phyloP scores from a whole-genome alignment of 805 yeast species.

The Wickerhamiella nectarea region DNA sequence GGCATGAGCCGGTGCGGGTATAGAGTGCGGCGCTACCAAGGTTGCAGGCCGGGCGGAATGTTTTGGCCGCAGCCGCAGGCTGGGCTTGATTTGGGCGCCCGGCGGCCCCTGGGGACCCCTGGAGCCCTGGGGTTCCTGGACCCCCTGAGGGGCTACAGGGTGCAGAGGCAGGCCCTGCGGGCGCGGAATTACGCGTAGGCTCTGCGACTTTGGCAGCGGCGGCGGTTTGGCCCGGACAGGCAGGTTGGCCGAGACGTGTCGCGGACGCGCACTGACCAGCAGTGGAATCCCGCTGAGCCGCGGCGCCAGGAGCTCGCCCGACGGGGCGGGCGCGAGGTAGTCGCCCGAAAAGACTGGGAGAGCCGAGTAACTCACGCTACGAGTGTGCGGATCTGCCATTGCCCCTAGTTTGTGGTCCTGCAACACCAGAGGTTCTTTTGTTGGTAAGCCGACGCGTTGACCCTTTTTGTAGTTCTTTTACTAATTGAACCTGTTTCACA shows the following conservation, averaged over 20 bases:
- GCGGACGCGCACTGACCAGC: conserved; percentile 1
- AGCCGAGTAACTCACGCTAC: conserved; percentile 7
- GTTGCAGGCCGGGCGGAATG: not conserved
- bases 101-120: no score
- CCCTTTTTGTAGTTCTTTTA: not conserved
- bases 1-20: no score
- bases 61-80: not conserved
- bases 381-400: conserved; percentile 7
- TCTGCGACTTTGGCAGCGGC: not conserved
- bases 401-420: not conserved
- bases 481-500: not conserved
- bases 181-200: not conserved
- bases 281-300: conserved; percentile 8
- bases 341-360: conserved; percentile 7
- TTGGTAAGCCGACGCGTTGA: conserved; percentile 9
- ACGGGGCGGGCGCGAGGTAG: not conserved
- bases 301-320: conserved; percentile 8
- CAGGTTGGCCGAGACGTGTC: not conserved
- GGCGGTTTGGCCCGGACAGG: not conserved
- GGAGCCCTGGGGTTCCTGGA: no score
- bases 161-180: no score
- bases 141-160: no score
- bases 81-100: not conserved
- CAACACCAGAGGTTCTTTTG: not conserved
- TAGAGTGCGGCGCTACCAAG: no score